Evolutionary conservation across 345 rosid genomes (phyloP), one percentile per base, ranked within the genome.

Genomic region (Brassica rapa): DNA sequence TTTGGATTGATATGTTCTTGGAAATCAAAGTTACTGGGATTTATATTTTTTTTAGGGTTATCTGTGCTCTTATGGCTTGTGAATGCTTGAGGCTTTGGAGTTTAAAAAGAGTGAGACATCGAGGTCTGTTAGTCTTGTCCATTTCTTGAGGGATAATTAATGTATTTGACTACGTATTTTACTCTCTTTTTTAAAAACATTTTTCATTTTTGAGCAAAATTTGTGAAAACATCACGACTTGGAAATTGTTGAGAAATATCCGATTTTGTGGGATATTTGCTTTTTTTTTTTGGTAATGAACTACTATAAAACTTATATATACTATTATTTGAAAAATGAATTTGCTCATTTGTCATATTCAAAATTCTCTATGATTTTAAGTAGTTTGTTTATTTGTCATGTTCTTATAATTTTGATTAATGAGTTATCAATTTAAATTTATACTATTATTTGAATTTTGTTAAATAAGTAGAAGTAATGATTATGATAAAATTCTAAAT

Each of bases 91-190:
- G 74, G 66, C 4, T 23, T 70, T 32, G 80, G 56, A 75, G 80
- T 23, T 70, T 75, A 70, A 55, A 80, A 75, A 75, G 83, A 75
- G 51, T 64, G 76, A 43, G 76, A 30, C 72, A 56, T 41, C 4
- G 46, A 30, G 72, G 64, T 71, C 1, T 49, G 80, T 80, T 80
- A 70, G 76, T 35, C 32, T 62, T 41, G 66, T 53, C 82, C 82
- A 80, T 62, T 16, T 74, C 79, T 80, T 69, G 51, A 74, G 82
- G 79, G 75, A 80, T 81, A 46, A 71, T 43, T 29, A 56, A 56
- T 14, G 29, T 79, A 6, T 71, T 66, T 81, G 77, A 75, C 77
- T 70, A 46, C 24, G 77, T 75, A 65, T 65, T 68, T 80, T 14
- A 49, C 8, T 55, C 6, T 62, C 8, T 51, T 51, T 68, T 66